These are phyloP conservation scores for Combretum micranthum DNA, from an alignment of 345 rosid genomes.

Conservation along the genomic window DNA sequence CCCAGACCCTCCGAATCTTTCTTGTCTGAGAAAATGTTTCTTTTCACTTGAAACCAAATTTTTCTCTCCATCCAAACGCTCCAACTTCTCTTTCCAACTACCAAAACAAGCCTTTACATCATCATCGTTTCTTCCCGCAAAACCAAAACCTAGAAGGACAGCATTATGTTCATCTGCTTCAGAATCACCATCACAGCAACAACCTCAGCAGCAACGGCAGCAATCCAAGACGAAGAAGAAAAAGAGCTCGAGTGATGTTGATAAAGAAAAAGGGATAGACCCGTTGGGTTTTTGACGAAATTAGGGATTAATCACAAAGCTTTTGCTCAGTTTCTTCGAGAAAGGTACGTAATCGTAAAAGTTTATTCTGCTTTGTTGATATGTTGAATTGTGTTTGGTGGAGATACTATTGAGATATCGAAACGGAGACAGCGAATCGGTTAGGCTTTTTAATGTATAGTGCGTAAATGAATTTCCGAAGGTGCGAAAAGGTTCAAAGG, in stretches of 20 bases:
- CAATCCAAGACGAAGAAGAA: constrained; percentile 29
- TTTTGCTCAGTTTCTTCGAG: constrained; percentile 85
- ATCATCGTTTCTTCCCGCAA: constrained; percentile 3
- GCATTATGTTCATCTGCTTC: constrained; percentile 29
- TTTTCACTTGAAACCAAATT: constrained; percentile 19
- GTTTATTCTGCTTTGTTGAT: too few species aligned
- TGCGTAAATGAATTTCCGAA: too few species aligned
- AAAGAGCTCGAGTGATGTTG: constrained; percentile 10
- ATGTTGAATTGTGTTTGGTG: too few species aligned
- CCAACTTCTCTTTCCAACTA: constrained; percentile 9
- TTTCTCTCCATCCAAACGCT: constrained; percentile 15
- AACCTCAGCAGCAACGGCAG: constrained; percentile 9
- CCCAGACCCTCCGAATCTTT: background rate
- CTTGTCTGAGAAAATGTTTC: constrained; percentile 17
- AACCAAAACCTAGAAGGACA: constrained; percentile 13
- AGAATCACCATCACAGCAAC: constrained; percentile 23
- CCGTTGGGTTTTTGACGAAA: constrained; percentile 69
- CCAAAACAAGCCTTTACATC: constrained; percentile 9
- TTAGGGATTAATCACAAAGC: constrained; percentile 66
- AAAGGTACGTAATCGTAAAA: constrained; percentile 56
- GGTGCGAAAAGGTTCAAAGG: too few species aligned
- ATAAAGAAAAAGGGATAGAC: constrained; percentile 40
- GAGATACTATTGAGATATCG: too few species aligned
- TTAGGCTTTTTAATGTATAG: too few species aligned
- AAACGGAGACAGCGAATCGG: too few species aligned